Evolutionary conservation across 2,329 filamentous ascomycete species (phyloP).

Genomic region (Pseudovirgaria hyperparasitica): DNA sequence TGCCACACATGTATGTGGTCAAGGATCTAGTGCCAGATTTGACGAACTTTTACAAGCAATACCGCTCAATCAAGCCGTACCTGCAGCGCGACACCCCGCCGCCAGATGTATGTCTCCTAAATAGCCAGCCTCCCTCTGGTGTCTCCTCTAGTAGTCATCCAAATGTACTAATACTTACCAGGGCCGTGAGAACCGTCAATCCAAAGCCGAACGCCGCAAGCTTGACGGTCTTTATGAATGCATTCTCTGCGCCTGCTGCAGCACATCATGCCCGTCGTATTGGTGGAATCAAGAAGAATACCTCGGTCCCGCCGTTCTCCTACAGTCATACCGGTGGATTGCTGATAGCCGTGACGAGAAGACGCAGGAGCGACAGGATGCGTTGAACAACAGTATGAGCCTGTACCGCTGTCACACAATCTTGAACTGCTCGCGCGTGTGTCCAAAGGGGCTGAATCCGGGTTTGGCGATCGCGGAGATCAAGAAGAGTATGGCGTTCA

Average conservation of each 20-base stretch:
- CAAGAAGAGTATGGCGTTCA: slow-evolving; percentile 84
- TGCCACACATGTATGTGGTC: slow-evolving; percentile 97
- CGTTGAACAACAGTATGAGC: slow-evolving; percentile 97
- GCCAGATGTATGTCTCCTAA: slow-evolving; percentile 55
- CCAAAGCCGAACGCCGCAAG: slow-evolving; percentile 85
- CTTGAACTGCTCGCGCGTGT: slow-evolving; percentile 94
- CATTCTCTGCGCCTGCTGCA: slow-evolving; percentile 98
- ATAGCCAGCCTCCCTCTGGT: no score
- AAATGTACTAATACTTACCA: slow-evolving; percentile 26
- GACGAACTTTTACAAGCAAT: slow-evolving; percentile 99
- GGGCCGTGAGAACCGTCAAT: slow-evolving; percentile 89
- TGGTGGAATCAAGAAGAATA: slow-evolving; percentile 99
- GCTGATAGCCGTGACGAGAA: slow-evolving; percentile 89
- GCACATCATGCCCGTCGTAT: slow-evolving; percentile 97
- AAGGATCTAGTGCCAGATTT: slow-evolving; percentile 97
- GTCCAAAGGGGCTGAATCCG: slow-evolving; percentile 96
- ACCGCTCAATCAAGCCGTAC: slow-evolving; percentile 99
- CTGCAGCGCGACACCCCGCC: slow-evolving; percentile 80
- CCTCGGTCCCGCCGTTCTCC: slow-evolving; percentile 87
- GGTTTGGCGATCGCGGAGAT: slow-evolving; percentile 92
- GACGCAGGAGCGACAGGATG: slow-evolving; percentile 74
- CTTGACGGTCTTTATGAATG: slow-evolving; percentile 98
- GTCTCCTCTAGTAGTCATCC: not conserved
- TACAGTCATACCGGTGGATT: slow-evolving; percentile 97
- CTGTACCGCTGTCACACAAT: slow-evolving; percentile 99